These are phyloP conservation scores for Globisporangium barbulae DNA, from an alignment of 352 stramenopile species.

Conservation along the genomic window DNA sequence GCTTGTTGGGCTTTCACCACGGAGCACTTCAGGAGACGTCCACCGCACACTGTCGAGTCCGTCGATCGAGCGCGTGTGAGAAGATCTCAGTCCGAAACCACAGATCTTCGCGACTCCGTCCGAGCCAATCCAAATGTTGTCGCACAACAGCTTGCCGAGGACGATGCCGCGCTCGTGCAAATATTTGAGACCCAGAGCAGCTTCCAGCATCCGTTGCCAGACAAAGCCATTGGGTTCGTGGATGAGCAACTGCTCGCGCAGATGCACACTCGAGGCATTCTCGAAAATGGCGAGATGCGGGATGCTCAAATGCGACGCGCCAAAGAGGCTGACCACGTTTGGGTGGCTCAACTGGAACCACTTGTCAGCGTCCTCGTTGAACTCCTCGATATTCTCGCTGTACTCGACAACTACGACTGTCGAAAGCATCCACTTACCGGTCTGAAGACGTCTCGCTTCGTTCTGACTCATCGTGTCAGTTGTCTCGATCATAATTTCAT, in stretches of 20 bases:
- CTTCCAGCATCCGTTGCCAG: slow-evolving; percentile 11
- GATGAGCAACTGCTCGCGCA: slow-evolving; percentile 1
- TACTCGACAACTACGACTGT: slow-evolving; percentile 18
- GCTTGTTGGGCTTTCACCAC: background rate
- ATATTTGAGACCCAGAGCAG: slow-evolving; percentile 36
- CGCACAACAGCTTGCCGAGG: background rate
- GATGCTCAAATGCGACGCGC: slow-evolving; percentile 16
- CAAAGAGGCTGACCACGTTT: slow-evolving; percentile 18
- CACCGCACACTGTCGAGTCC: slow-evolving; percentile 1
- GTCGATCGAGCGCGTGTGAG: background rate
- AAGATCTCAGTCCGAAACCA: background rate
- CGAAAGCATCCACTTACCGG: slow-evolving; percentile 44
- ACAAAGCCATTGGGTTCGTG: background rate
- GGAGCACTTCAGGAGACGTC: slow-evolving; percentile 7
- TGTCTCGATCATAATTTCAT: slow-evolving; percentile 64
- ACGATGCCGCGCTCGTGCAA: slow-evolving; percentile 15
- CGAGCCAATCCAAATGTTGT: slow-evolving; percentile 9
- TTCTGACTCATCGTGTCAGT: slow-evolving; percentile 27
- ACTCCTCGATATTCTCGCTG: background rate
- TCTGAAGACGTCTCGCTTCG: background rate
- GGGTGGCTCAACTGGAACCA: slow-evolving; percentile 40
- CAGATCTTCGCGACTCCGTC: slow-evolving; percentile 6
- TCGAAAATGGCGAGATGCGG: slow-evolving; percentile 2
- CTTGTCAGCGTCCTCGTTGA: background rate
- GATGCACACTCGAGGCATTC: background rate